phyloP scores from a whole-genome alignment of 805 yeast species.

The Cyberlindnera lachancei region DNA sequence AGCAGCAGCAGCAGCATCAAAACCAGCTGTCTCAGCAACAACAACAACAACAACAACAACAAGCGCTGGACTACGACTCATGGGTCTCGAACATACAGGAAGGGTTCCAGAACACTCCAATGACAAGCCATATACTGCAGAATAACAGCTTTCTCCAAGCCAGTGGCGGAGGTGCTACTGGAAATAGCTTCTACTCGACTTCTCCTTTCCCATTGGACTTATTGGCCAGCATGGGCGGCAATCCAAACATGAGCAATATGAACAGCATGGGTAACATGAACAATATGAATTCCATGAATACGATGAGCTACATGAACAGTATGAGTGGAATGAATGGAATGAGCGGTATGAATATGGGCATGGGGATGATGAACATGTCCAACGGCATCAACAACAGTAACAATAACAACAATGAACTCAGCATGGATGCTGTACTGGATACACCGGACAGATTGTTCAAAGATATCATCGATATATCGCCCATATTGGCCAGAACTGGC shows the following conservation, averaged over 20 bases:
- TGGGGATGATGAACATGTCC: too few relatives aligned
- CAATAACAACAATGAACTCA: slow-evolving; percentile 3
- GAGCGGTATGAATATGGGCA: too few relatives aligned
- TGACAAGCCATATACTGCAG: slow-evolving; percentile 17
- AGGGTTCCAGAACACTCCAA: slow-evolving; percentile 21
- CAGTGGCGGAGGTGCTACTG: not conserved
- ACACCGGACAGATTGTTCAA: slow-evolving; percentile 23
- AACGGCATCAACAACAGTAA: slow-evolving; percentile 1
- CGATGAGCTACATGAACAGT: too few relatives aligned
- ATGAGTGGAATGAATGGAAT: too few relatives aligned
- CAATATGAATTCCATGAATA: too few relatives aligned
- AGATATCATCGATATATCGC: slow-evolving; percentile 22
- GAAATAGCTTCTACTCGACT: too few relatives aligned
- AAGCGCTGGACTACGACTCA: slow-evolving; percentile 21
- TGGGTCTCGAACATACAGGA: slow-evolving; percentile 24
- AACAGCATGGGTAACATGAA: too few relatives aligned
- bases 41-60: slow-evolving; percentile 1
- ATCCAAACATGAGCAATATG: too few relatives aligned
- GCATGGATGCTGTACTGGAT: slow-evolving; percentile 10
- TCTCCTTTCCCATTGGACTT: too few relatives aligned
- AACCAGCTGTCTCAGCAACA: slow-evolving; percentile 8
- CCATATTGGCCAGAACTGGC: slow-evolving; percentile 18
- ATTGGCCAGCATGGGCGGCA: too few relatives aligned
- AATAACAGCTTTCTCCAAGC: not conserved
- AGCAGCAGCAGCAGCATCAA: not conserved